A percentile compares a stretch with the other conserved stretches of the same genome.
Evolutionary conservation across 139 green algal species (phyloP).

Genomic region (Dunaliella primolecta): DNA sequence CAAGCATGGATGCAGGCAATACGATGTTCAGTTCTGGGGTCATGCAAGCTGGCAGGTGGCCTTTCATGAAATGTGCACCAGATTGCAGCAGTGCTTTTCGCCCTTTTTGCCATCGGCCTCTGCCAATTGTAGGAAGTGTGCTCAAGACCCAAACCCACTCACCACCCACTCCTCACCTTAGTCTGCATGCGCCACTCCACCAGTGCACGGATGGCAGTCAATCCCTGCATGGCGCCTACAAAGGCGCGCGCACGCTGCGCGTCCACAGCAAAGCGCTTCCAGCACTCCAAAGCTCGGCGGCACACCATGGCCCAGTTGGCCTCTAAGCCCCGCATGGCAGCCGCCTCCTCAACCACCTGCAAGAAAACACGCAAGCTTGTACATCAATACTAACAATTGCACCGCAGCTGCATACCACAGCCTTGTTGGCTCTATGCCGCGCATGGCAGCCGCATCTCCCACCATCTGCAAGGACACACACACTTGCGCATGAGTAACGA

Average conservation of each 20-base stretch:
- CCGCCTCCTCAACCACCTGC: slow-evolving; percentile 17
- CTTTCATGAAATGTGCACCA: too few species aligned
- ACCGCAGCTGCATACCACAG: slow-evolving; percentile 6
- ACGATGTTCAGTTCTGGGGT: too few species aligned
- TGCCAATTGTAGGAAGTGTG: too few species aligned
- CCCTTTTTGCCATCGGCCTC: too few species aligned
- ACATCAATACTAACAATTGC: not conserved
- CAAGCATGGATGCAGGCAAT: too few species aligned
- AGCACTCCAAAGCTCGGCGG: slow-evolving; percentile 13
- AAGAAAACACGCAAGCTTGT: not conserved
- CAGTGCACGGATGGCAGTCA: not conserved
- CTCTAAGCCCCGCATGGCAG: slow-evolving; percentile 6
- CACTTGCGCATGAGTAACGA: not conserved
- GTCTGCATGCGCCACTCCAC: not conserved
- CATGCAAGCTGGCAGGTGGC: too few species aligned
- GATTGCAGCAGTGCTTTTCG: too few species aligned
- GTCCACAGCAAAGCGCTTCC: not conserved
- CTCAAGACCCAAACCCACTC: too few species aligned
- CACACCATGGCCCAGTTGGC: slow-evolving; percentile 6
- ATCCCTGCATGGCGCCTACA: not conserved
- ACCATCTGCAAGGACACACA: slow-evolving; percentile 6
- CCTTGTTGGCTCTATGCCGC: slow-evolving; percentile 7
- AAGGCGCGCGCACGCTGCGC: not conserved
- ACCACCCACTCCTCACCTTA: too few species aligned
- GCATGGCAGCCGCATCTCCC: slow-evolving; percentile 12